Percentiles rank a stretch among this genome's conserved stretches.
Evolutionary conservation across 495 filamentous ascomycete species (phyloP).

Genomic region (Aspergillus saccharolyticus): DNA sequence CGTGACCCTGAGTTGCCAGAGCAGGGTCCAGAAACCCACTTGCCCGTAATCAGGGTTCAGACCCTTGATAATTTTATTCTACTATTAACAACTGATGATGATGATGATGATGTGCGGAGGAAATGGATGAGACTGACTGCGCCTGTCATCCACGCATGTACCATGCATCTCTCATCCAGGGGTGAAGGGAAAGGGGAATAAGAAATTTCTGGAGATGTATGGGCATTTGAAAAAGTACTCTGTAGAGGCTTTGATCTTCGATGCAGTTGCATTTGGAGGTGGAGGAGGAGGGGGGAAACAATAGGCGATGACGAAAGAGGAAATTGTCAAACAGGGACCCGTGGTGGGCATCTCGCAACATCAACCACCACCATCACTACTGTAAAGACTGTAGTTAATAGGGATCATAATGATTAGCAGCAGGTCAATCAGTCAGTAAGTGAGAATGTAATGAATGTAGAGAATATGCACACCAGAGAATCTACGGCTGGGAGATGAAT

Average conservation of each 20-base stretch:
- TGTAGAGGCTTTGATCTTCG: too few relatives aligned
- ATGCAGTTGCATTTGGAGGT: neutral
- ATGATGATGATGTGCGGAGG: slow-evolving; percentile 3
- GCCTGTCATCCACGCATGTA: neutral
- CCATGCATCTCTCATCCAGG: neutral
- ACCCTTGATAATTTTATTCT: slow-evolving; percentile 2
- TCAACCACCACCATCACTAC: slow-evolving; percentile 1
- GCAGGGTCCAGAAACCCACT: slow-evolving; percentile 4
- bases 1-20: neutral
- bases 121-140: neutral
- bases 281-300: neutral
- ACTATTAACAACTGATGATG: neutral
- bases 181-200: neutral
- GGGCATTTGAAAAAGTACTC: neutral
- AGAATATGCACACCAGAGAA: neutral
- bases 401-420: too few relatives aligned
- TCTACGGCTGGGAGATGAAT: neutral
- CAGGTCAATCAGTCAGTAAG: too few relatives aligned
- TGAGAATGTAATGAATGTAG: too few relatives aligned
- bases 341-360: neutral
- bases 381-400: neutral
- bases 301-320: slow-evolving; percentile 2
- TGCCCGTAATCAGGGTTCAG: slow-evolving; percentile 4
- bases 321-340: neutral
- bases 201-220: neutral